phyloP scores from a whole-genome alignment of 73 alveolate species.

The Paramecium sexaurelia region DNA sequence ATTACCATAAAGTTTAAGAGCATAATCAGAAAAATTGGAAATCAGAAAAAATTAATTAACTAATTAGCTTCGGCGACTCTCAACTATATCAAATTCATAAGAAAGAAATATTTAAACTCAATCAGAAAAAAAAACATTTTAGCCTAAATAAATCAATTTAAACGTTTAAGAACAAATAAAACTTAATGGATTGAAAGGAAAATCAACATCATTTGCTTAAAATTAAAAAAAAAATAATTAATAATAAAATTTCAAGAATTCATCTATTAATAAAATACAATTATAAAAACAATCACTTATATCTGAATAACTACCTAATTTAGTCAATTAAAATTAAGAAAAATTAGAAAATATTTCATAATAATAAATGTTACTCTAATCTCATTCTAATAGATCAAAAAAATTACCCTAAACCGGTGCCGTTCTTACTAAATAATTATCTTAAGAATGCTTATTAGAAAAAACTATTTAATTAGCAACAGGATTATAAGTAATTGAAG shows the following conservation, averaged over 20 bases:
- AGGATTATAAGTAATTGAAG: constrained; percentile 5
- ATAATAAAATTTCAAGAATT: neutral
- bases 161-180: neutral
- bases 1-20: neutral
- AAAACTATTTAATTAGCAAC: constrained; percentile 3
- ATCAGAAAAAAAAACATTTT: neutral
- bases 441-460: neutral
- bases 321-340: neutral
- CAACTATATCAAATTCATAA: neutral
- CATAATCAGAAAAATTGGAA: neutral
- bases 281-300: neutral
- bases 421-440: neutral
- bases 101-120: neutral
- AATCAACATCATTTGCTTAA: neutral
- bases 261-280: neutral
- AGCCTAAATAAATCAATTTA: neutral
- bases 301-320: neutral
- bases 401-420: neutral
- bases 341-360: neutral
- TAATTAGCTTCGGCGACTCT: neutral
- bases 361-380: neutral
- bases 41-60: neutral
- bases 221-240: neutral
- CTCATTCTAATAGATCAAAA: neutral
- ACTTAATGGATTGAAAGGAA: neutral